A percentile compares a stretch with the other conserved stretches of the same genome.
These are phyloP conservation scores for Metschnikowia baotianmanensis DNA, from an alignment of 805 yeast genomes.

Conservation along the genomic window DNA sequence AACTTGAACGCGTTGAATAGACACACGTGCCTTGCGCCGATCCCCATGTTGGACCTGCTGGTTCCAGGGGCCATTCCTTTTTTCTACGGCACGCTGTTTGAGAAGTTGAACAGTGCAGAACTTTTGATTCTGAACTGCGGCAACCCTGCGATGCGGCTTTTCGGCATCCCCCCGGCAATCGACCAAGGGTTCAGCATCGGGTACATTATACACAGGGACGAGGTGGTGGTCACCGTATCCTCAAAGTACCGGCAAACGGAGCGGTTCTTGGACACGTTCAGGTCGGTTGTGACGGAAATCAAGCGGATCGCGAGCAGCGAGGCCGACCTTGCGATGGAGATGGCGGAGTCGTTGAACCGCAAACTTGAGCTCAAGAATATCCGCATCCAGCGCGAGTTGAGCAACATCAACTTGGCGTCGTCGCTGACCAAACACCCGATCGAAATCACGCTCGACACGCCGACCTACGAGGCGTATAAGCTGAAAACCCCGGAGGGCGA, in stretches of 20 bases:
- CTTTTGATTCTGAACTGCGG: constrained; percentile 68
- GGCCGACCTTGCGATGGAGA: constrained; percentile 30
- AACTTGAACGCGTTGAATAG: constrained; percentile 42
- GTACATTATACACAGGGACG: constrained; percentile 78
- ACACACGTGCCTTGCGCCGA: constrained; percentile 19
- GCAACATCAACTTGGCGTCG: constrained; percentile 21
- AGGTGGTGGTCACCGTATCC: constrained; percentile 75
- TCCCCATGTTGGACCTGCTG: constrained; percentile 12
- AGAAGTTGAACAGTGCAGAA: constrained; percentile 36
- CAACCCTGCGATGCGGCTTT: constrained; percentile 78
- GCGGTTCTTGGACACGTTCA: constrained; percentile 69
- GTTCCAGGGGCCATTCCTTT: constrained; percentile 25
- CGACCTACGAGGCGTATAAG: background rate
- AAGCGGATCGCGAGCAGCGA: constrained; percentile 46
- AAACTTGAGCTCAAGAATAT: constrained; percentile 33
- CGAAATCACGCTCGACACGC: constrained; percentile 13
- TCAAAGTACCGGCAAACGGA: constrained; percentile 87
- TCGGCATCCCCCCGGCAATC: constrained; percentile 90
- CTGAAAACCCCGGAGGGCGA: background rate
- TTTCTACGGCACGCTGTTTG: constrained; percentile 33
- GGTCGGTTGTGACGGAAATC: constrained; percentile 58
- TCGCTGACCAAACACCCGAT: constrained; percentile 25
- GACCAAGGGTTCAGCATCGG: constrained; percentile 94
- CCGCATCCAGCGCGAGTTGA: constrained; percentile 36
- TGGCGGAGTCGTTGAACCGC: constrained; percentile 33